Base-by-base conservation (phyloP, 1,139 yeast genomes). In the Lodderomyces elongisporus region DNA sequence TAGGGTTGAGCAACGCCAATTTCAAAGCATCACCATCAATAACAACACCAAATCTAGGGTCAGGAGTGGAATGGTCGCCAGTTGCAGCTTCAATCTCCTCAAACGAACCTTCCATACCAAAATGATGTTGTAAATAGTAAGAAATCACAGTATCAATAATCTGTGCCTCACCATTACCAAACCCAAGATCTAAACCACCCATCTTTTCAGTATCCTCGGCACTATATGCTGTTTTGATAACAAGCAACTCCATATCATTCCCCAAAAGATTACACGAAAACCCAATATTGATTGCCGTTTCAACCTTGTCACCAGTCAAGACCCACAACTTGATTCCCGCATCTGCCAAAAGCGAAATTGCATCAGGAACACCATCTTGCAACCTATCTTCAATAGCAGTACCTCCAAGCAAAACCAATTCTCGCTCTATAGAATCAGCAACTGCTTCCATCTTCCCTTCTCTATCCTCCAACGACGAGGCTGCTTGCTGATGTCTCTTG, bases 1-100 rank as follows among this genome's bases (percentile, higher is more conserved):
- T 76, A 6, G 66, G 67, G 35, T 77, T 78, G 28, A 66, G 62
- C 37, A 85, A 63, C 0, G 91, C 91, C 21, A 83, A 45, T 46
- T 81, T 84, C 49, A 91, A 66, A 1, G 96, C 94, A 47, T 82
- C 95, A 48, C 98, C 98, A 62, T 91, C 97, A 48, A 91, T 79
- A 24, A 91, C 77, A 25, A 91, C 82, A 32, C 95, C 97, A 54
- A 66, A 83, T 25, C 78, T 70, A 18, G 85, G 83, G 33, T 70
- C 61, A 6, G 97, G 96, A 14, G 93, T 85, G 8, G 74, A 64
- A 51, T 89, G 97, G 45, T 82, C 83, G 6, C 61, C 62, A 42
- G 66, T 76, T 2, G 95, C 95, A 2, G 51, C 63, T 30, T 66
- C 76, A 33, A 81, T 57, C 39, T 77, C 87, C 33, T 67, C 78